Conservation (phyloP, 257 asterid genomes). For the Salvia rosmarinus region DNA sequence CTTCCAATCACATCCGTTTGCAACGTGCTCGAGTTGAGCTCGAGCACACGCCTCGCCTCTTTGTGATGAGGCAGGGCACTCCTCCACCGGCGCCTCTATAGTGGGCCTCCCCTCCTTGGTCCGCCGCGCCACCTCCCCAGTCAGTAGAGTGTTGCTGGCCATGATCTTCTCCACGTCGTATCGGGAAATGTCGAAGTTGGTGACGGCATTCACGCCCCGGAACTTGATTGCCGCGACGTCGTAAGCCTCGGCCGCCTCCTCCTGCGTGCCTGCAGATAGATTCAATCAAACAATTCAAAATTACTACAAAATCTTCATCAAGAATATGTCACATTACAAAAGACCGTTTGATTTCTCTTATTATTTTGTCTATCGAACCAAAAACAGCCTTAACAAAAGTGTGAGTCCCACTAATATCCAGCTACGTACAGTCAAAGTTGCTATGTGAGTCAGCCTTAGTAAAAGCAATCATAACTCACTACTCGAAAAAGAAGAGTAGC, state of each 20-base stretch:
- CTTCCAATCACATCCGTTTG: conserved; percentile 43
- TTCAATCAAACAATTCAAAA: not conserved
- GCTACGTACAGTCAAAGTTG: conserved; percentile 44
- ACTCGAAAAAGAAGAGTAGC: not conserved
- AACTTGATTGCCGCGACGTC: conserved; percentile 73
- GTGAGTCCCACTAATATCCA: conserved; percentile 30
- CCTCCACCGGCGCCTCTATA: conserved; percentile 1
- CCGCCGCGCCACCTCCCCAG: conserved; percentile 60
- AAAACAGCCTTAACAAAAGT: conserved; percentile 43
- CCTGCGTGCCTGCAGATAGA: conserved; percentile 55
- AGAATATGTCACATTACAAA: conserved; percentile 16
- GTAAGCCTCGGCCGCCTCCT: conserved; percentile 75
- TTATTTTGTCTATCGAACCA: conserved; percentile 35
- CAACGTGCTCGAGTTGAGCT: conserved; percentile 3
- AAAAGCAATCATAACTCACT: conserved; percentile 28
- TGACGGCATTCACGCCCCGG: conserved; percentile 61
- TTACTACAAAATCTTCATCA: not conserved
- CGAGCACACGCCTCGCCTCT: not conserved
- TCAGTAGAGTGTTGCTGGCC: conserved; percentile 57
- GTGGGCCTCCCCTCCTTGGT: conserved; percentile 48
- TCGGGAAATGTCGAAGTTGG: conserved; percentile 61
- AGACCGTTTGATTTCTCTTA: conserved; percentile 13
- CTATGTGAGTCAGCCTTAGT: conserved; percentile 43
- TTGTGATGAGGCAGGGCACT: conserved; percentile 12
- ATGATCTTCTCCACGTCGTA: conserved; percentile 66